Base-by-base conservation (phyloP, 2,329 filamentous ascomycete genomes). In the Metarhizium brunneum region DNA sequence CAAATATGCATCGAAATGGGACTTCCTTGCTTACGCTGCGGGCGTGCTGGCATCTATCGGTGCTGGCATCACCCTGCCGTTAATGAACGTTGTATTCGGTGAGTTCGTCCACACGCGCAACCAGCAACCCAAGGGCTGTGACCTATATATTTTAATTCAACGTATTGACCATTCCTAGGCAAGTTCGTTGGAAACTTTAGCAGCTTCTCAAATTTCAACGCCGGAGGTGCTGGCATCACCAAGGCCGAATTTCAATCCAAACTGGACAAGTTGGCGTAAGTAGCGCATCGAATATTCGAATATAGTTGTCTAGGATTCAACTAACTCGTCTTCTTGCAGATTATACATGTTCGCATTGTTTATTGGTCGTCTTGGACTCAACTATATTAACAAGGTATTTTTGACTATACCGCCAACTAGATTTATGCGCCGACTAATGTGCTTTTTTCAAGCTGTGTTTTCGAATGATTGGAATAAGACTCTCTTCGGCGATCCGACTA, bases 291-390 rank as follows among this genome's bases (percentile, higher is more conserved):
- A 35, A 36, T 36, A 11, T 36, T 13, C 7, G 14, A 40, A 3
- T 40, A 5, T 16, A 16, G 38, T 16, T 40, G 38, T 40, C 18
- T 16, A 7, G 42, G 61, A 29, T 20, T 3, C 3, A 25, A n/a
- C 52, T 42, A 7, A 36, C 20, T 47, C 11, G 14, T 14, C 16
- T 18, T 7, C 40, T 20, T 6, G 2, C 57, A 83, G 80, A 1
- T 71, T 91, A 0, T 88, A 85, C 67, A 83, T 90, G 63, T 79
- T 90, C 54, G 82, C 83, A 55, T 73, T 91, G 6, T 91, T 90
- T 66, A 68, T 90, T 45, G 86, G 73, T 14, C 82, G 85, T 50
- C 84, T 88, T 60, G 64, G 72, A 18, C 71, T 88, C 45, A 81
- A 80, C 57, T 90, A 88, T 59, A 71, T 85, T 57, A 79, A 79